Base-by-base conservation (phyloP, 1,284 basidiomycete species). In the Sporisorium graminicola region DNA sequence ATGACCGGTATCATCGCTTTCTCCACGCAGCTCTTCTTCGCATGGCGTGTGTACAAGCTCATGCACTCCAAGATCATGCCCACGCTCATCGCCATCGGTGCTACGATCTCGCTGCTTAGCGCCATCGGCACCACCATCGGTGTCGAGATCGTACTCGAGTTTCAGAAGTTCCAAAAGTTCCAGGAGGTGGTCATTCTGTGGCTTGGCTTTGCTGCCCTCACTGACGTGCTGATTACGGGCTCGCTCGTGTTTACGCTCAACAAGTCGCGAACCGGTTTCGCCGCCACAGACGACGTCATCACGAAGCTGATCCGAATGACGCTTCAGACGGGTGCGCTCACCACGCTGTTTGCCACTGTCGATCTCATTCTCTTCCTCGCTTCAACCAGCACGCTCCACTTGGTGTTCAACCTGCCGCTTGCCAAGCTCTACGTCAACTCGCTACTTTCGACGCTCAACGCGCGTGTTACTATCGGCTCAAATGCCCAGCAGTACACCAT, bases 371-470 rank as follows among this genome's bases (percentile, higher is more conserved):
- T 82, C 16, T 83, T 82, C 77, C 60, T 79, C 12, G 69, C 70
- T 31, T 79, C 74, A 16, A 79, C 77, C 35, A 72, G 74, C 18
- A 82, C 77, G 16, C 65, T 81, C 1, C 81, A 83, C 56, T 51
- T 83, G 52, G 65, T 83, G 52, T 83, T 83, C 74, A 82, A 82
- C 68, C 55, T 83, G 64, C 80, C 81, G 13, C 64, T 82, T 22
- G 76, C 81, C 58, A 83, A 83, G 78, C 79, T 83, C 22, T 83
- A 83, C 55, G 73, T 79, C 81, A 83, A 83, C 75, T 79, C 81
- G 56, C 63, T 83, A 51, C 77, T 83, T 16, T 79, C 79, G n/a
- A 83, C 80, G 24, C 76, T 83, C 71, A 83, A 83, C 53, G 80
- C 81, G 2, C 76, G 81, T 35, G 77, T 74, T 37, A 69, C 60